phyloP scores from a whole-genome alignment of 352 stramenopile genomes.

The Globisporangium okanoganense region DNA sequence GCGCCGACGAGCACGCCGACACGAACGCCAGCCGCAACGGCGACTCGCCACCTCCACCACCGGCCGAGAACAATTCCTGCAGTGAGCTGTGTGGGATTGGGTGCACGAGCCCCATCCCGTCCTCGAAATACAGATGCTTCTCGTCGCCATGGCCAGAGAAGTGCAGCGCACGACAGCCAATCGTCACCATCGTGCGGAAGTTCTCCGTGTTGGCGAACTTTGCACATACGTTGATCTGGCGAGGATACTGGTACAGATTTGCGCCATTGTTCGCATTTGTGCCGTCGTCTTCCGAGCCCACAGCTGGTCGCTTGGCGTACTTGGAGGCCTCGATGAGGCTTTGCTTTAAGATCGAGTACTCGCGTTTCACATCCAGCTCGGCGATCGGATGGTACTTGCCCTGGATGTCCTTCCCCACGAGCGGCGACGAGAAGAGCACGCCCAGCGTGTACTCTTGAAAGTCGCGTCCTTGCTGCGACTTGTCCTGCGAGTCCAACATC shows the following conservation, averaged over 20 bases:
- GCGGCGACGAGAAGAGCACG: slow-evolving; percentile 92
- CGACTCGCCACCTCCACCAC: slow-evolving; percentile 31
- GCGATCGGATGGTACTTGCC: slow-evolving; percentile 90
- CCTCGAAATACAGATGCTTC: slow-evolving; percentile 93
- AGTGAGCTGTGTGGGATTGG: slow-evolving; percentile 68
- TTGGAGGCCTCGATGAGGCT: slow-evolving; percentile 71
- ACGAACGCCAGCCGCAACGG: slow-evolving; percentile 76
- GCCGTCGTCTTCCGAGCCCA: slow-evolving; percentile 9
- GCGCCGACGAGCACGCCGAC: slow-evolving; percentile 72
- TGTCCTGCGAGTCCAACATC: slow-evolving; percentile 36
- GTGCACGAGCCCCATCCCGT: slow-evolving; percentile 82
- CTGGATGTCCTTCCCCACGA: slow-evolving; percentile 90
- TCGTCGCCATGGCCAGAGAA: slow-evolving; percentile 95
- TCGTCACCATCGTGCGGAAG: slow-evolving; percentile 90
- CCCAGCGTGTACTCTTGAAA: slow-evolving; percentile 83
- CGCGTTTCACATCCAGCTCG: slow-evolving; percentile 73
- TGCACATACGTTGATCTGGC: slow-evolving; percentile 90
- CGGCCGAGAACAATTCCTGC: slow-evolving; percentile 64
- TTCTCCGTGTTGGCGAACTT: slow-evolving; percentile 93
- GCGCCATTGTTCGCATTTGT: slow-evolving; percentile 11
- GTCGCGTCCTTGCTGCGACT: slow-evolving; percentile 51
- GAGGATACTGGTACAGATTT: slow-evolving; percentile 54
- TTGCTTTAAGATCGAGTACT: slow-evolving; percentile 79
- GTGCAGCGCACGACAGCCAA: slow-evolving; percentile 90
- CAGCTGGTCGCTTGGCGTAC: slow-evolving; percentile 40